phyloP scores from a whole-genome alignment of 2,329 filamentous ascomycete species.

The Penicillium sp. region DNA sequence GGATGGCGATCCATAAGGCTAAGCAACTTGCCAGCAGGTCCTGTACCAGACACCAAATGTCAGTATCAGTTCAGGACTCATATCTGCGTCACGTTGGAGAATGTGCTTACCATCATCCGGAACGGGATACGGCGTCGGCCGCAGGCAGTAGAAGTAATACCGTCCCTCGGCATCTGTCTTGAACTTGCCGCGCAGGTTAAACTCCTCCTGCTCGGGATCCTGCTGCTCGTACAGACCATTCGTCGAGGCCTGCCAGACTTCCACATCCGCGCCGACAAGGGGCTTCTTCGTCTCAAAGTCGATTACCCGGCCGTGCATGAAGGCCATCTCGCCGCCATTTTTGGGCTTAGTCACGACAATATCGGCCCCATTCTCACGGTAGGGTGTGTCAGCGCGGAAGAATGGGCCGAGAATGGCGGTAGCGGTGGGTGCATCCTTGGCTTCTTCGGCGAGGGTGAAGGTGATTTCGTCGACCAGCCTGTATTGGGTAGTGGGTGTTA shows the following conservation, averaged over 20 bases:
- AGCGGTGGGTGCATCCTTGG: conserved; percentile 62
- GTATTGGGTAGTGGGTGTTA: not conserved
- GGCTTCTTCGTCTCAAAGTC: conserved; percentile 64
- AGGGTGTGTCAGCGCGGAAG: conserved; percentile 73
- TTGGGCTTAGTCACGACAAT: conserved; percentile 58
- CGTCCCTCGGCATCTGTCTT: conserved; percentile 65
- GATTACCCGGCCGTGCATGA: conserved; percentile 65
- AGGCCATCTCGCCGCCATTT: conserved; percentile 58
- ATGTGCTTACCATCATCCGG: conserved; percentile 50
- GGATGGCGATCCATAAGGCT: conserved; percentile 63
- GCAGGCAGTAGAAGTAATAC: conserved; percentile 64
- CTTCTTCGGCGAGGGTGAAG: conserved; percentile 61
- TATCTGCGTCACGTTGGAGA: not conserved
- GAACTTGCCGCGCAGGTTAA: conserved; percentile 74
- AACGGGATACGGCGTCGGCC: conserved; percentile 61
- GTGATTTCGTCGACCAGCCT: conserved; percentile 79
- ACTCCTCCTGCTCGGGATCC: conserved; percentile 68
- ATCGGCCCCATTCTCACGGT: conserved; percentile 67
- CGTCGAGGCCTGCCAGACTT: conserved; percentile 78
- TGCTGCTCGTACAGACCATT: conserved; percentile 75
- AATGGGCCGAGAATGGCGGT: conserved; percentile 84
- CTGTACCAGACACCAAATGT: conserved; percentile 27
- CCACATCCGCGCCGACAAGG: conserved; percentile 66
- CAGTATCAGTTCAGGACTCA: not conserved
- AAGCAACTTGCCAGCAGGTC: conserved; percentile 61